Conservation (phyloP, 2,329 filamentous ascomycete species). For the Ophiostoma perfectum region DNA sequence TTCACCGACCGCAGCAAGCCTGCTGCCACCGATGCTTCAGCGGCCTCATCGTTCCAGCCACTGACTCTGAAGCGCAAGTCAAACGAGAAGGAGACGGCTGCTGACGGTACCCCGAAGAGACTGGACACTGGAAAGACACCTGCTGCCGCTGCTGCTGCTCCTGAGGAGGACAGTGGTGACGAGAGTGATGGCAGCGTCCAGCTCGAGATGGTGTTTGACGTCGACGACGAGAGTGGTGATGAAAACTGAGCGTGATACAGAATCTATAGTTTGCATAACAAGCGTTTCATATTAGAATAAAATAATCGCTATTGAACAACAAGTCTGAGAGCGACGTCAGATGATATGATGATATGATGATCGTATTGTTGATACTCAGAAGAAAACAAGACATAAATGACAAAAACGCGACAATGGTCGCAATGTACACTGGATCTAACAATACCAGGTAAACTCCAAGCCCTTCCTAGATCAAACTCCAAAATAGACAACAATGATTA, state of each 20-base stretch:
- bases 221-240: slow-evolving; percentile 39
- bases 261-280: neutral
- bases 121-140: slow-evolving; percentile 28
- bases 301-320: neutral
- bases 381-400: neutral
- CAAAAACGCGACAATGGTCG: neutral
- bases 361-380: no score
- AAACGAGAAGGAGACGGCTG: slow-evolving; percentile 37
- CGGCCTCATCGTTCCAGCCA: slow-evolving; percentile 22
- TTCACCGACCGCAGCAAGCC: slow-evolving; percentile 21
- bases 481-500: neutral
- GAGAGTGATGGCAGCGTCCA: slow-evolving; percentile 51
- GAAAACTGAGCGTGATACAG: slow-evolving; percentile 15
- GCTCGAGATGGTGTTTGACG: slow-evolving; percentile 55
- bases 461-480: neutral
- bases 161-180: slow-evolving; percentile 38
- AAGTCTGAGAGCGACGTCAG: no score
- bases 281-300: neutral
- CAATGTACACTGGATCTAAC: neutral
- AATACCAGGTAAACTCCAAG: neutral
- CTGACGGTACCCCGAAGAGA: slow-evolving; percentile 28
- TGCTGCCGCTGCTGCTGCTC: slow-evolving; percentile 23
- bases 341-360: no score
- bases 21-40: neutral
- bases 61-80: slow-evolving; percentile 41